Conservation (phyloP, 805 yeast genomes). For the Starmerella stigmatis region DNA sequence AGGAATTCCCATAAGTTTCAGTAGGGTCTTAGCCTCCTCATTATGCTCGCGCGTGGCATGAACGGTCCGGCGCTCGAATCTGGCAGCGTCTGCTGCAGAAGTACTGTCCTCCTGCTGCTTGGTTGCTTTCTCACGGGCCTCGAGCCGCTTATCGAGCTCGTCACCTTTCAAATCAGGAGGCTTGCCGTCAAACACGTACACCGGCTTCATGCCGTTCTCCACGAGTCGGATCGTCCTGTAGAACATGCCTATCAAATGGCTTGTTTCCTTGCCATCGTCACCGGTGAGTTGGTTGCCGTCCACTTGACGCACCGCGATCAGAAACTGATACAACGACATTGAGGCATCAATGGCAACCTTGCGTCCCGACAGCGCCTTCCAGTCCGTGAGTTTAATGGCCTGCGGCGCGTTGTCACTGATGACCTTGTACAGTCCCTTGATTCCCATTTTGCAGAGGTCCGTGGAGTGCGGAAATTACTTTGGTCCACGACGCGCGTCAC, state of each 20-base stretch:
- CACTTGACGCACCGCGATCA: constrained; percentile 91
- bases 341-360: constrained; percentile 89
- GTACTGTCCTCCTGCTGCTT: constrained; percentile 67
- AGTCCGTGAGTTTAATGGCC: constrained; percentile 66
- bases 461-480: too few species aligned
- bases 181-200: constrained; percentile 94
- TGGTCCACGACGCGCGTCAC: not conserved
- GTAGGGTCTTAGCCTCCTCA: constrained; percentile 77
- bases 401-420: constrained; percentile 82
- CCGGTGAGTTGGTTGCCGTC: constrained; percentile 90
- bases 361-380: constrained; percentile 80
- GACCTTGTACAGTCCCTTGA: constrained; percentile 60
- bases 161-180: constrained; percentile 93
- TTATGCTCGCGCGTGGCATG: constrained; percentile 82
- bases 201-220: constrained; percentile 89
- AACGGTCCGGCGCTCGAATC: constrained; percentile 78
- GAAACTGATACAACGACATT: constrained; percentile 90
- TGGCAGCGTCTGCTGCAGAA: constrained; percentile 61
- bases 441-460: constrained; percentile 27
- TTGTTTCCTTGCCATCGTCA: constrained; percentile 79
- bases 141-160: constrained; percentile 76
- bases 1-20: constrained; percentile 90
- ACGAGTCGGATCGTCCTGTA: constrained; percentile 85
- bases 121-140: constrained; percentile 72
- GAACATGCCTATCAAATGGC: constrained; percentile 94